Evolutionary conservation across 345 rosid species (phyloP).

Genomic region (Populus nigra): DNA sequence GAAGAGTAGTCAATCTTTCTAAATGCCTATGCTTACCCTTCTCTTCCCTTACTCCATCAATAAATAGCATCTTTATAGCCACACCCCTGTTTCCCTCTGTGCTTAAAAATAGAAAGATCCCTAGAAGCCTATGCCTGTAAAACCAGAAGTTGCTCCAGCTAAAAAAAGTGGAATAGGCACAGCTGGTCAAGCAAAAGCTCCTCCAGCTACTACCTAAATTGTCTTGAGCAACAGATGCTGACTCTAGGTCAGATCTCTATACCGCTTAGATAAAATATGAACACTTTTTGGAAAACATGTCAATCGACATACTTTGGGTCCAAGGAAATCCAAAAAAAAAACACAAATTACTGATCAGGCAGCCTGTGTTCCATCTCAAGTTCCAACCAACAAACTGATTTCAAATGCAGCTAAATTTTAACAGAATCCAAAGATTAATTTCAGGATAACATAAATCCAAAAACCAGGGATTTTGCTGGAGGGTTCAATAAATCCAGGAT

Average conservation of each 20-base stretch:
- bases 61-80: not conserved
- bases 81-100: not conserved
- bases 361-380: not conserved
- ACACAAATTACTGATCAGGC: not conserved
- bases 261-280: not conserved
- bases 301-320: not conserved
- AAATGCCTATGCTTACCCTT: not conserved
- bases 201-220: not conserved
- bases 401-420: not conserved
- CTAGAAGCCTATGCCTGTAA: not conserved
- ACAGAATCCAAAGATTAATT: not conserved
- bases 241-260: not conserved
- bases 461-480: not conserved
- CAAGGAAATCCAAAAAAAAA: not conserved
- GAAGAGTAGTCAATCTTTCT: not conserved
- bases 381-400: not conserved
- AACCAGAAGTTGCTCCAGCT: not conserved
- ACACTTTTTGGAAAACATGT: not conserved
- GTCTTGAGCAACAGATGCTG: not conserved
- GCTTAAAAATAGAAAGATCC: not conserved
- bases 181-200: not conserved
- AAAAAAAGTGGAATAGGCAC: not conserved
- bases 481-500: not conserved
- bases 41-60: not conserved
- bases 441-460: not conserved